Evolutionary conservation across 192 early-diverging fungal species (phyloP), one percentile per base, ranked within the genome.

Genomic region (Chytriomyces confervae): DNA sequence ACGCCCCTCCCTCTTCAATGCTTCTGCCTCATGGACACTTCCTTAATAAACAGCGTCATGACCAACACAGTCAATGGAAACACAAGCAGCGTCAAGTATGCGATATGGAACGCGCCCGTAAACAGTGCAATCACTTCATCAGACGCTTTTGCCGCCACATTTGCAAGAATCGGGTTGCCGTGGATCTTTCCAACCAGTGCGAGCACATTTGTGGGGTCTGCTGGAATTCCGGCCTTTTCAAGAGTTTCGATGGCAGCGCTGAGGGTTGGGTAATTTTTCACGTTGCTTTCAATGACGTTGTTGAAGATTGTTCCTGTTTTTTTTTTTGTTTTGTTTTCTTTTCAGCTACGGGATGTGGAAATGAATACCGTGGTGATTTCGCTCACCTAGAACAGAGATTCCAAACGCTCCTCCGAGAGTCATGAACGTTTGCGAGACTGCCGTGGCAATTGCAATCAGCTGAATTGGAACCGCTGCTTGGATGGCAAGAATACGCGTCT

Each of bases 401-500:
- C 91, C 91, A 67, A 93, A 78, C 46, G 86, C 85, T 50, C 86
- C 84, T 23, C 91, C 92, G n/a, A 92, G 82, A 4, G 87, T 88
- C 69, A 91, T 83, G 72, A 89, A 79, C 70, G 93, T 95, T 13
- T 86, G 86, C 29, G 88, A 88, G 53, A 93, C 71, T 5, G 92
- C 86, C 9, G 94, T 94, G 57, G 88, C 91, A 2, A 91, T 83
- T 62, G 74, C 43, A 10, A 81, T 63, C 36, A 69, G 24, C 1
- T 66, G 44, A 65, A 45, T 93, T 93, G 29, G 89, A 63, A 10
- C 93, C 93, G 51, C 87, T 72, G 69, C 91, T 71, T 97, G 95
- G 11, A 91, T 86, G 4, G 88, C 92, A 66, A 95, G 80, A 75
- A 94, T 87, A 44, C 89, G 86, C 1, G 90, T 91, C 85, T 94